Evolutionary conservation across 768 basidiomycete genomes (phyloP).

Genomic region (Crepidotus variabilis): DNA sequence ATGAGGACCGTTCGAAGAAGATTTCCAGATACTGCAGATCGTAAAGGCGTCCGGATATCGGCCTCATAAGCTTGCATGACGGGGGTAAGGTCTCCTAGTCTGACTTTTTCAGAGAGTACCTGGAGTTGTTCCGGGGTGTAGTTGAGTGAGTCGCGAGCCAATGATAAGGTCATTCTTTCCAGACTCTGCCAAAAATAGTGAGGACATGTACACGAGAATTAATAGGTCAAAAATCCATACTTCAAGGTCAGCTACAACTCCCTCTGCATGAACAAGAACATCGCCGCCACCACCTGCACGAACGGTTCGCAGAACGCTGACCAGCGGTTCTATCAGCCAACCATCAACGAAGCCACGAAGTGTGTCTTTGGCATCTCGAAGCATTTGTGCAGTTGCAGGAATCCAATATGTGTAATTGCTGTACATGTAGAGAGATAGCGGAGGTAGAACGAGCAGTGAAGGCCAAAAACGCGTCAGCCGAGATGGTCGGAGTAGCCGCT

Average conservation of each 20-base stretch:
- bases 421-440: conserved; percentile 57
- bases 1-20: conserved; percentile 83
- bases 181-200: conserved; percentile 58
- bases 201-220: background rate
- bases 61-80: conserved; percentile 87
- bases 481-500: conserved; percentile 61
- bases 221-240: conserved; percentile 35
- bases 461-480: conserved; percentile 77
- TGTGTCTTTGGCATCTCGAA: conserved; percentile 62
- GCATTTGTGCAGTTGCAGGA: conserved; percentile 48
- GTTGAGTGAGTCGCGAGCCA: conserved; percentile 77
- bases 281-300: conserved; percentile 73
- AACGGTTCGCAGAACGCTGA: conserved; percentile 78
- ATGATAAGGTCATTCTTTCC: conserved; percentile 86
- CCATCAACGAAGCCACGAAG: conserved; percentile 67
- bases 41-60: conserved; percentile 85
- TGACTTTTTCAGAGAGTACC: conserved; percentile 60
- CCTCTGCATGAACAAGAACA: conserved; percentile 74
- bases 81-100: conserved; percentile 80
- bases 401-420: conserved; percentile 44
- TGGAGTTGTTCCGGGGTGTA: conserved; percentile 64
- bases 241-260: conserved; percentile 80
- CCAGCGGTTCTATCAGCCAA: conserved; percentile 87
- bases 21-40: conserved; percentile 75
- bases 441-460: conserved; percentile 71